phyloP scores from a whole-genome alignment of 1,284 basidiomycete genomes.

The Microstroma glucosiphilum region DNA sequence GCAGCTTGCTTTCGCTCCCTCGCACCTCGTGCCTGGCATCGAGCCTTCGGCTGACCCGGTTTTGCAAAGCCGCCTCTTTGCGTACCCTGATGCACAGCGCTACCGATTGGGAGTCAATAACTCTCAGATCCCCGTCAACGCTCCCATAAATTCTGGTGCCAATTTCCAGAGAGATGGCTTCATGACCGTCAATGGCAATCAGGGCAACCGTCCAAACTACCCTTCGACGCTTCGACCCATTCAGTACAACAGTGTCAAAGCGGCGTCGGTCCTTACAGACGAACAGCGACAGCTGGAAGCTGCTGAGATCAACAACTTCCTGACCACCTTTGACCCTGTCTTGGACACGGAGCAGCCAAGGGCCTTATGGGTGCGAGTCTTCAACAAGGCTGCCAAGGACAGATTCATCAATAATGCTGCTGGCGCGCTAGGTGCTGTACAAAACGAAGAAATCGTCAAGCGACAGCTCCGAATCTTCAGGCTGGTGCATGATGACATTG shows the following conservation, averaged over 20 bases:
- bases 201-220: constrained; percentile 79
- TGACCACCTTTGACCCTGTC: constrained; percentile 60
- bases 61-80: constrained; percentile 41
- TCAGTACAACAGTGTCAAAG: constrained; percentile 11
- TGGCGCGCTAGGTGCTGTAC: constrained; percentile 26
- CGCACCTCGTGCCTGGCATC: constrained; percentile 33
- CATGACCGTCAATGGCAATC: constrained; percentile 56
- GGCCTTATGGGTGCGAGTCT: constrained; percentile 70
- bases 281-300: constrained; percentile 9
- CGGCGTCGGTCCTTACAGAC: constrained; percentile 8
- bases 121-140: constrained; percentile 27
- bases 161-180: constrained; percentile 68
- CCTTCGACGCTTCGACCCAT: constrained; percentile 60
- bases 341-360: constrained; percentile 83
- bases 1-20: constrained; percentile 65
- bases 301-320: constrained; percentile 53
- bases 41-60: constrained; percentile 42
- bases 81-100: constrained; percentile 77
- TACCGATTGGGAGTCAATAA: constrained; percentile 57
- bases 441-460: constrained; percentile 19
- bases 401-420: constrained; percentile 31
- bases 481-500: constrained; percentile 15
- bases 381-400: constrained; percentile 57
- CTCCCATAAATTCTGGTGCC: constrained; percentile 54
- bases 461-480: constrained; percentile 25